Base-by-base conservation (phyloP, 2,329 filamentous ascomycete species). In the Epichloe coenophiala region DNA sequence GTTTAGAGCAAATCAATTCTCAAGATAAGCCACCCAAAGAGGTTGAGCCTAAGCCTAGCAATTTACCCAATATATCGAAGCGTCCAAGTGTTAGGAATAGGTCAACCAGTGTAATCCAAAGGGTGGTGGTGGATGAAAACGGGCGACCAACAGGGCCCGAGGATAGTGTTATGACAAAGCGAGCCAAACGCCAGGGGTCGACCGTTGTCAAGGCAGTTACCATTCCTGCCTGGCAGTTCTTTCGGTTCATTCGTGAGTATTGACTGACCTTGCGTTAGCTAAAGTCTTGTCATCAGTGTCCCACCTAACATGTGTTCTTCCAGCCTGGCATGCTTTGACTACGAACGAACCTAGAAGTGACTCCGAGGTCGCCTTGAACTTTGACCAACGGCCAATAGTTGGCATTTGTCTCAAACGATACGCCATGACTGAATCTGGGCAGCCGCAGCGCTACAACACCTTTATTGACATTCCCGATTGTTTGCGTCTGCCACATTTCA, bases 161-260 rank as follows among this genome's bases (percentile, higher is more conserved):
- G 27, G 63, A 68, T 13, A 60, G 63, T 15, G 69, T 63, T 13
- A 60, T 74, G 33, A 63, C 72, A 40, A 68, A 71, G 54, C 70
- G 64, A 63, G 68, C 57, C 65, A 71, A 59, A 65, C 63, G 57
- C 63, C 74, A 62, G 65, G 71, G 58, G 9, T 77, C 75, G 12
- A 73, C 70, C 2, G 71, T 74, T 51, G 73, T 70, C 57, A 95
- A 91, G 61, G 90, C 95, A 59, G 86, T 97, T 13, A 83, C 91
- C 52, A 95, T 97, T 72, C 91, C 91, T 38, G 93, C 93, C 2
- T 97, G 90, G 89, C 91, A 96, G 61, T 95, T 97, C 62, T 97
- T 96, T 68, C 88, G 86, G 60, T 72, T 97, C 27, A 88, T 96
- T 59, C 90, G 86, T 89, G 71, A 69, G 85, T 74, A 59, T 54